A percentile compares a stretch with the other conserved stretches of the same genome.
Conservation (phyloP, 2,329 filamentous ascomycete genomes). For the Fusarium bulbicola region DNA sequence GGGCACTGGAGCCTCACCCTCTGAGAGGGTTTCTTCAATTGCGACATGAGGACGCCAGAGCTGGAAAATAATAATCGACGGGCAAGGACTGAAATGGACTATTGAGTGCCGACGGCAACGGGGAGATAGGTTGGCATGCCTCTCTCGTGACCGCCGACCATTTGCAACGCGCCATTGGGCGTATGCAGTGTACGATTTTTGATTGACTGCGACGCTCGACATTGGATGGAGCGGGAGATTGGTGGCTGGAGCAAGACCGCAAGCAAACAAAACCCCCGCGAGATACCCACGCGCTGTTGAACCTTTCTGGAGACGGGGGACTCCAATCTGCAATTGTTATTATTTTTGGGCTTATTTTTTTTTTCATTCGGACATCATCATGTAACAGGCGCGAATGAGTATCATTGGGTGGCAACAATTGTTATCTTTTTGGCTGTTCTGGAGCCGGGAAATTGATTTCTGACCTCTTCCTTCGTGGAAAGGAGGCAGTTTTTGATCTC, state of each 20-base stretch:
- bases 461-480: slow-evolving; percentile 27
- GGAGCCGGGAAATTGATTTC: slow-evolving; percentile 41
- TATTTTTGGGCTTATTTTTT: slow-evolving; percentile 29
- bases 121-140: slow-evolving; percentile 20
- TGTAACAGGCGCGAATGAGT: slow-evolving; percentile 32
- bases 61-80: slow-evolving; percentile 33
- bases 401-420: slow-evolving; percentile 32
- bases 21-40: slow-evolving; percentile 11
- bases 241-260: slow-evolving; percentile 40
- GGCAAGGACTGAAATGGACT: slow-evolving; percentile 15
- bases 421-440: slow-evolving; percentile 30
- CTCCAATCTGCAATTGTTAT: slow-evolving; percentile 41
- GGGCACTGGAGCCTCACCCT: slow-evolving; percentile 15
- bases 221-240: slow-evolving; percentile 42
- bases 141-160: slow-evolving; percentile 31
- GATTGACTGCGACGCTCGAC: slow-evolving; percentile 37
- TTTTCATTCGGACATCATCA: slow-evolving; percentile 23
- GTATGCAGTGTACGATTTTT: slow-evolving; percentile 42
- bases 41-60: slow-evolving; percentile 16
- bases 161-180: slow-evolving; percentile 38
- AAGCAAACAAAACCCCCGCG: slow-evolving; percentile 42
- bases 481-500: slow-evolving; percentile 20
- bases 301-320: slow-evolving; percentile 43
- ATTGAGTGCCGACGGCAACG: slow-evolving; percentile 22
- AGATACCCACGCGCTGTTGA: slow-evolving; percentile 44